A percentile compares a stretch with the other conserved stretches of the same genome.
phyloP scores from a whole-genome alignment of 345 rosid genomes.

The Euphorbia peplus region DNA sequence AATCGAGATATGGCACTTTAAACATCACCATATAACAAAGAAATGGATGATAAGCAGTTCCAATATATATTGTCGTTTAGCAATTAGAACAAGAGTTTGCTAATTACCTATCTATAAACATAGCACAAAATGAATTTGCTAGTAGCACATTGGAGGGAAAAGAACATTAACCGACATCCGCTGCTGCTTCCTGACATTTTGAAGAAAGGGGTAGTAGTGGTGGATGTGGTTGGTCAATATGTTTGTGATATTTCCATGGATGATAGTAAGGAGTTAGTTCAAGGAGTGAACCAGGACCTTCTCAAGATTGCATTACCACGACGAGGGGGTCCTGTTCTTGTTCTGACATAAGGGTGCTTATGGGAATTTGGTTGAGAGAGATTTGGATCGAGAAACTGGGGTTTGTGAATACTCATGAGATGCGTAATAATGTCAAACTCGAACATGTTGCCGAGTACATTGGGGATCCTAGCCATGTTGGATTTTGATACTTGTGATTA shows the following conservation, averaged over 20 bases:
- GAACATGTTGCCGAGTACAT: conserved; percentile 83
- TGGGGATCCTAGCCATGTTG: conserved; percentile 53
- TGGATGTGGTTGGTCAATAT: conserved; percentile 77
- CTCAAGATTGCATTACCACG: conserved; percentile 83
- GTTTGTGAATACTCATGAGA: conserved; percentile 54
- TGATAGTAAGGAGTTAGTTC: conserved; percentile 63
- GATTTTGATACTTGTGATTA: conserved; percentile 12
- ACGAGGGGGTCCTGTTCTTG: conserved; percentile 62
- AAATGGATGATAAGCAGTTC: background rate
- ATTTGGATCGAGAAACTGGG: conserved; percentile 59
- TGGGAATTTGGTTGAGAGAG: conserved; percentile 70
- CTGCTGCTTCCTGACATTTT: conserved; percentile 41
- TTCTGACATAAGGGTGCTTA: conserved; percentile 62
- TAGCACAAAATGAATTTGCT: background rate
- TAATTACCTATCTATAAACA: background rate
- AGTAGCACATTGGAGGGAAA: background rate
- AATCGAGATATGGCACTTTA: background rate
- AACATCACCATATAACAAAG: background rate
- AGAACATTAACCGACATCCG: conserved; percentile 39
- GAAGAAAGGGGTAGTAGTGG: conserved; percentile 73
- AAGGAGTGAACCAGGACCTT: conserved; percentile 68
- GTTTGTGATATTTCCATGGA: conserved; percentile 70
- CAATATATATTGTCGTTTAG: background rate
- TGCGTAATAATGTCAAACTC: conserved; percentile 60
- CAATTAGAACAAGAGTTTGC: background rate